A percentile compares a stretch with the other conserved stretches of the same genome.
phyloP scores from a whole-genome alignment of 2,329 filamentous ascomycete species.

The Coniochaeta sp. region DNA sequence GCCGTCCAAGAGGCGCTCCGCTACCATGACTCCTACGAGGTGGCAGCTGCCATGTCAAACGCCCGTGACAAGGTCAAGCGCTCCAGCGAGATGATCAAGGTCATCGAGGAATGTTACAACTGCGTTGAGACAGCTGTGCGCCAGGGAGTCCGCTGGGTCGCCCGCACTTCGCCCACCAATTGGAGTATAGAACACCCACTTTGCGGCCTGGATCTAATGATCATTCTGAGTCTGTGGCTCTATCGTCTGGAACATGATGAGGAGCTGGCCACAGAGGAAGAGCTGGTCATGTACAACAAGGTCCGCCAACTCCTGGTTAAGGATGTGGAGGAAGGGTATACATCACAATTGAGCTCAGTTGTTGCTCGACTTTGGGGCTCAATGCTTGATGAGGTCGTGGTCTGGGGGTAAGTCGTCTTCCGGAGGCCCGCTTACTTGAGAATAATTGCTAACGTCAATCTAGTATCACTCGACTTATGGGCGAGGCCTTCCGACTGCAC shows the following conservation, averaged over 20 bases:
- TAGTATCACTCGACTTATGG: conserved; percentile 91
- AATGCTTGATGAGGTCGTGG: conserved; percentile 97
- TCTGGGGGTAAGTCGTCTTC: conserved; percentile 80
- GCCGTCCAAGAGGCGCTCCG: conserved; percentile 91
- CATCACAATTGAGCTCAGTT: conserved; percentile 83
- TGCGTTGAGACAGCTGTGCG: conserved; percentile 94
- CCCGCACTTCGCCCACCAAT: conserved; percentile 94
- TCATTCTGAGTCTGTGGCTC: conserved; percentile 95
- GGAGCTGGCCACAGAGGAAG: conserved; percentile 78
- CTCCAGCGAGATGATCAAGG: conserved; percentile 95
- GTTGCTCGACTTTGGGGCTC: conserved; percentile 94
- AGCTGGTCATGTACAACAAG: conserved; percentile 87
- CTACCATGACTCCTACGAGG: conserved; percentile 95
- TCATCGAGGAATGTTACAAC: conserved; percentile 95
- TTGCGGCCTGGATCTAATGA: conserved; percentile 94
- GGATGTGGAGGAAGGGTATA: conserved; percentile 76
- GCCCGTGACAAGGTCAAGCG: conserved; percentile 91
- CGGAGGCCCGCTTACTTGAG: not conserved
- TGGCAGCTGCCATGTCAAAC: conserved; percentile 92
- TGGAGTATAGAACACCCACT: conserved; percentile 98
- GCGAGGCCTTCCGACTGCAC: conserved; percentile 95
- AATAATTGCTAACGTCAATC: conserved; percentile 31
- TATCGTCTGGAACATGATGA: conserved; percentile 99
- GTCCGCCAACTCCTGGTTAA: conserved; percentile 85
- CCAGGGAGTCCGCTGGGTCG: conserved; percentile 95